Evolutionary conservation across 2,329 filamentous ascomycete species (phyloP), one percentile per base, ranked within the genome.

Genomic region (Periconia sp.): DNA sequence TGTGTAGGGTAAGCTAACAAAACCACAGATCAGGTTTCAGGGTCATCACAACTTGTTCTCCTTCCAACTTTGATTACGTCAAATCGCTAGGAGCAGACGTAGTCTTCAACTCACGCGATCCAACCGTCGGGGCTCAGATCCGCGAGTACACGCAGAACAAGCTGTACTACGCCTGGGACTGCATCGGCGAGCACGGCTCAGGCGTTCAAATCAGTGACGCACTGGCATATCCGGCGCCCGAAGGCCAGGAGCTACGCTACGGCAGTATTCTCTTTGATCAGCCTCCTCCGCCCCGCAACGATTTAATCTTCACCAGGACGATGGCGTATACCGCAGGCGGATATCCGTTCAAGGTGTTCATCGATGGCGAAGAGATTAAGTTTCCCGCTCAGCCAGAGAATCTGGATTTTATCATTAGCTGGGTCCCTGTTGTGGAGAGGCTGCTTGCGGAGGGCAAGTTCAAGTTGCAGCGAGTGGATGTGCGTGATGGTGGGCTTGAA

Each of bases 71-170:
- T 60, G 70, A 74, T 5, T 74, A 80, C 18, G 74, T 78, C 5
- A 75, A 75, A 52, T 62, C 59, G 1, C 67, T 78, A 18, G 81
- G 81, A 27, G 79, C 79, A 1, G 70, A 73, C 47, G 67, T 61
- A 52, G 72, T 71, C 11, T 80, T 82, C 60, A 77, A 82, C 66
- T 82, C 82, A 69, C 71, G 70, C 41, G 72, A 72, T 18, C 70
- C 75, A 0, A 73, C 70, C 17, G 72, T 69, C 42, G 71, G 70
- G 1, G 63, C 69, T 31, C 70, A 79, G 35, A 82, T 83, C 64
- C 69, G 72, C 18, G 65, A 68, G 18, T 68, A 72, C 60, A 80
- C 78, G 1, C 64, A 74, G 2, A 73, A 78, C 62, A 61, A 60
- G 35, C 69, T 82, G 1, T 63, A 62, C 40, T 68, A 77, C 49